Base-by-base conservation (phyloP, 345 rosid genomes). In the Leavenworthia alabamica region DNA sequence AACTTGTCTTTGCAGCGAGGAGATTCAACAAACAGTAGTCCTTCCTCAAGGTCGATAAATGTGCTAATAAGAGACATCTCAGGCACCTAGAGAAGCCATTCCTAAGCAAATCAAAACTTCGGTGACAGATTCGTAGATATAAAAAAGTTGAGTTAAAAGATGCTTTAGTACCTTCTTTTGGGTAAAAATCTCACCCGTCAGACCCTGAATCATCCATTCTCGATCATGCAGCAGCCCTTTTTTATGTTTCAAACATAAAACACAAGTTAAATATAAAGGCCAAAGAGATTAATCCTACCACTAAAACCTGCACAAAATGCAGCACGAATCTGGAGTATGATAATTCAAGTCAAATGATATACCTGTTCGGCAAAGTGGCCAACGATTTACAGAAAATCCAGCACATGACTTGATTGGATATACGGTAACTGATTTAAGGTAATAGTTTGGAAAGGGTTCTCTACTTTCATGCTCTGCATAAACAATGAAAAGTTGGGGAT, bases 361-460 rank as follows among this genome's bases (percentile, higher is more conserved):
- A 92, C 99, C 99, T 27, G 96, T 75, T 74, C 69, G 76, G 81
- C 91, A 70, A 67, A 89, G 82, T 43, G 97, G 96, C 99, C 99
- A 92, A 45, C 78, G 71, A 44, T 77, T 74, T 26, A 77, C 86
- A 50, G 78, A 80, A 72, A 86, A 92, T 74, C 99, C 99, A n/a
- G 76, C 78, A 48, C 99, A 92, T 32, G 99, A 86, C 77, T 92
- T 92, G 60, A 92, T 85, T 41, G 99, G 99, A 73, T 82, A 89
- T 73, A 92, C 50, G 33, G 78, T 74, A 50, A 92, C 61, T 29
- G 94, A 86, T 71, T 86, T 81, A 6, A 92, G 80, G 70, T 50
- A 47, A 68, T 64, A 72, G 23, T 73, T 62, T 9, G 53, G 70
- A 55, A 42, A 32, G 33, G 76, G 48, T 36, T 42, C 56, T 57